Evolutionary conservation across 768 basidiomycete species (phyloP).

Genomic region (Calvatia gigantea): DNA sequence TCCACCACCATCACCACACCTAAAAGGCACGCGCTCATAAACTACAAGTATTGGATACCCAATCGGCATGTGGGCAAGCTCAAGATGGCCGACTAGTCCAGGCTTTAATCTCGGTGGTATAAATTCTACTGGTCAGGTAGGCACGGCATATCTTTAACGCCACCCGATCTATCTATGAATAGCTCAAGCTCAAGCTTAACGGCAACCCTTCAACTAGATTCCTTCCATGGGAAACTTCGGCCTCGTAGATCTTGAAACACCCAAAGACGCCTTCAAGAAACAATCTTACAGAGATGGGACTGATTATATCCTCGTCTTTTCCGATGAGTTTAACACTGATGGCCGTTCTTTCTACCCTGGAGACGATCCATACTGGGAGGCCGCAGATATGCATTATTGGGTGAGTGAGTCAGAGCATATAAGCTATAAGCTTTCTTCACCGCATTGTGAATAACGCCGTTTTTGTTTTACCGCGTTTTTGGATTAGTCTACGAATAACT

Average conservation of each 20-base stretch:
- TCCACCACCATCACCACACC: conserved; percentile 2
- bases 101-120: conserved; percentile 49
- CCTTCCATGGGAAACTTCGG: conserved; percentile 59
- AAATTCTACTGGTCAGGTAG: conserved; percentile 65
- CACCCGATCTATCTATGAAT: conserved; percentile 17
- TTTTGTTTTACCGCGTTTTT: conserved; percentile 7
- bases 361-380: conserved; percentile 86
- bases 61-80: conserved; percentile 29
- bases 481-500: conserved; percentile 56
- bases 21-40: neutral
- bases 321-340: conserved; percentile 77
- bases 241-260: conserved; percentile 58
- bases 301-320: conserved; percentile 60
- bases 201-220: conserved; percentile 36
- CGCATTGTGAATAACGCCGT: neutral
- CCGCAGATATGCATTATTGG: conserved; percentile 78
- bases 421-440: neutral
- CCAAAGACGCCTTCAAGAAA: conserved; percentile 51
- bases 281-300: conserved; percentile 57
- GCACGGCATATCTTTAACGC: conserved; percentile 15
- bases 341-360: conserved; percentile 79
- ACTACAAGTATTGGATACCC: conserved; percentile 50
- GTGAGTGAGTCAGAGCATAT: conserved; percentile 25
- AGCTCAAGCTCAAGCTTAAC: neutral
- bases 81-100: conserved; percentile 14